A percentile compares a stretch with the other conserved stretches of the same genome.
Conservation (phyloP, 495 filamentous ascomycete genomes). For the Letharia columbiana region DNA sequence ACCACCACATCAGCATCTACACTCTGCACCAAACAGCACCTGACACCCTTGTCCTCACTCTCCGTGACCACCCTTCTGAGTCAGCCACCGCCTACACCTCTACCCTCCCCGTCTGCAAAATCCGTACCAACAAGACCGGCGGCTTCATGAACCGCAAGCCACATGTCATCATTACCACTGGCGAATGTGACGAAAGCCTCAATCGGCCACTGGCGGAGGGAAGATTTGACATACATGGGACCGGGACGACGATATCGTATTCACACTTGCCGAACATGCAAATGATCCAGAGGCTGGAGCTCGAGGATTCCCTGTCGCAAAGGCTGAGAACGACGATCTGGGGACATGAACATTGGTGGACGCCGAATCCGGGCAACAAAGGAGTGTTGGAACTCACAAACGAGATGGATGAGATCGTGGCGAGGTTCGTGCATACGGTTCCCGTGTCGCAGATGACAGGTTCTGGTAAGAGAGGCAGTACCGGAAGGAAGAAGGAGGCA, state of each 20-base stretch:
- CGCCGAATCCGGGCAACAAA: conserved; percentile 76
- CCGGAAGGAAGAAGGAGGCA: neutral
- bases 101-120: conserved; percentile 5
- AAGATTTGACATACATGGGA: conserved; percentile 74
- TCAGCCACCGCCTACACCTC: neutral
- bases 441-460: conserved; percentile 1
- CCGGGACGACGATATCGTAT: conserved; percentile 83
- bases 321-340: conserved; percentile 57
- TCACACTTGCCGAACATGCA: conserved; percentile 64
- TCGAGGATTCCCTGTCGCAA: conserved; percentile 82
- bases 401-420: conserved; percentile 52
- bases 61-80: conserved; percentile 32
- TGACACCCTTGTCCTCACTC: conserved; percentile 49
- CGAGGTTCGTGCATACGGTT: conserved; percentile 39
- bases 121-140: conserved; percentile 38
- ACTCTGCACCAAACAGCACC: conserved; percentile 60
- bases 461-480: neutral
- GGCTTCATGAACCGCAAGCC: conserved; percentile 28
- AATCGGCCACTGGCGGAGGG: conserved; percentile 39
- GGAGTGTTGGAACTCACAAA: conserved; percentile 70
- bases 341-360: conserved; percentile 75
- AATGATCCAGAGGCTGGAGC: conserved; percentile 72
- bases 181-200: neutral
- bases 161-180: conserved; percentile 18
- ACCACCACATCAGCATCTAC: conserved; percentile 57